A percentile compares a stretch with the other conserved stretches of the same genome.
Evolutionary conservation across 345 rosid species (phyloP).

Genomic region (Adansonia digitata): DNA sequence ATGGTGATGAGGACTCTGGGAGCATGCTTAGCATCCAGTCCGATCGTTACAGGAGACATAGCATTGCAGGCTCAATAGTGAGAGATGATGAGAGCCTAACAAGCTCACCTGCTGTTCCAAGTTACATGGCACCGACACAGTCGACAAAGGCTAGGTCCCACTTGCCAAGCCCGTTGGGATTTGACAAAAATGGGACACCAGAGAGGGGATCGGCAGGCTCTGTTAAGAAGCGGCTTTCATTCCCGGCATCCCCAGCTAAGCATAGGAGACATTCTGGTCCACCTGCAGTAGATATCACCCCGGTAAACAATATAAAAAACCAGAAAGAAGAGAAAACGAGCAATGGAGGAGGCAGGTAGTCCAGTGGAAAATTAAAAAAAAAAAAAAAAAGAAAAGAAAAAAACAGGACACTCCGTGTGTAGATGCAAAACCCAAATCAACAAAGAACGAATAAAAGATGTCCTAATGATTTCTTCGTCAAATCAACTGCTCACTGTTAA

Average conservation of each 20-base stretch:
- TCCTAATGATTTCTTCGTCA: not conserved
- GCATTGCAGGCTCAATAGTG: slow-evolving; percentile 49
- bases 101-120: slow-evolving; percentile 46
- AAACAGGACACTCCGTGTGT: no score
- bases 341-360: slow-evolving; percentile 15
- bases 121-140: slow-evolving; percentile 53
- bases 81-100: slow-evolving; percentile 57
- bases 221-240: slow-evolving; percentile 54
- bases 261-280: slow-evolving; percentile 52
- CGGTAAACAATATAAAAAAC: slow-evolving; percentile 13
- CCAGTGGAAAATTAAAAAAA: not conserved
- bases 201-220: slow-evolving; percentile 28
- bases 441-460: slow-evolving; percentile 10
- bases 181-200: slow-evolving; percentile 25
- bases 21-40: slow-evolving; percentile 50
- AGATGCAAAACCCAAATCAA: not conserved
- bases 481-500: slow-evolving; percentile 2
- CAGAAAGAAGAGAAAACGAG: not conserved
- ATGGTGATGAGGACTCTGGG: slow-evolving; percentile 51
- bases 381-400: no score
- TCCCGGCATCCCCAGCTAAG: slow-evolving; percentile 41
- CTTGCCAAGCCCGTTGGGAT: slow-evolving; percentile 27
- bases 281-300: slow-evolving; percentile 30
- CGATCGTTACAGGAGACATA: slow-evolving; percentile 47
- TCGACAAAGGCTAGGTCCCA: slow-evolving; percentile 42